Evolutionary conservation across 108 stramenopile species (phyloP).

Genomic region (Cyclotella sp.): DNA sequence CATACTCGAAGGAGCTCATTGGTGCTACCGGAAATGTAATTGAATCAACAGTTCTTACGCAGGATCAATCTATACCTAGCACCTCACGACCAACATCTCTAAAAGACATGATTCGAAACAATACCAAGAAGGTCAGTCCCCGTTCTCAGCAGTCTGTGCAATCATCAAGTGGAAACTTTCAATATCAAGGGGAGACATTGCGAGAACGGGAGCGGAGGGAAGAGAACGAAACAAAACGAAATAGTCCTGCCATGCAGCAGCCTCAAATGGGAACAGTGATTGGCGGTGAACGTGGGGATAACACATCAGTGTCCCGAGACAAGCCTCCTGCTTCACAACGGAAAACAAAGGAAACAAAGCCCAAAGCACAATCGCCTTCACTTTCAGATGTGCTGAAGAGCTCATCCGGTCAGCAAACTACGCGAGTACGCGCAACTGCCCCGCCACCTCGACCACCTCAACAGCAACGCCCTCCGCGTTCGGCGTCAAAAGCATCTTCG

Average conservation of each 20-base stretch:
- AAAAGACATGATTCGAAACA: conserved; percentile 17
- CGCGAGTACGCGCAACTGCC: conserved; percentile 24
- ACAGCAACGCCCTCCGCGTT: conserved; percentile 38
- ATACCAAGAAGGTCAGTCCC: not conserved
- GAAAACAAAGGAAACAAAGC: not conserved
- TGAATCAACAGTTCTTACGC: not conserved
- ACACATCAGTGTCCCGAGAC: not conserved
- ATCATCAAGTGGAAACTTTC: conserved; percentile 1
- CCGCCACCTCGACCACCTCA: conserved; percentile 24
- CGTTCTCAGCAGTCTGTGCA: conserved; percentile 5
- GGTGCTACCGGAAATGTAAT: not conserved
- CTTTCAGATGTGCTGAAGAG: conserved; percentile 47
- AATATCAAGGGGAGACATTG: conserved; percentile 17
- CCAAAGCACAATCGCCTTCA: conserved; percentile 17
- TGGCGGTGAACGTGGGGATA: conserved; percentile 7
- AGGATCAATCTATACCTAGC: not conserved
- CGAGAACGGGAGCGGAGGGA: conserved; percentile 4
- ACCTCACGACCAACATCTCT: conserved; percentile 1
- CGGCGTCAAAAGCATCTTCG: conserved; percentile 25
- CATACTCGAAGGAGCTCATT: not conserved
- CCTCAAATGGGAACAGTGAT: conserved; percentile 19
- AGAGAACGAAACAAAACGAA: conserved; percentile 12
- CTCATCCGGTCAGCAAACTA: conserved; percentile 19
- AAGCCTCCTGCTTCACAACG: conserved; percentile 4
- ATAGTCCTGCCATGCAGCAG: not conserved